Evolutionary conservation across 352 stramenopile genomes (phyloP).

Genomic region (Phytophthora tentaculata): DNA sequence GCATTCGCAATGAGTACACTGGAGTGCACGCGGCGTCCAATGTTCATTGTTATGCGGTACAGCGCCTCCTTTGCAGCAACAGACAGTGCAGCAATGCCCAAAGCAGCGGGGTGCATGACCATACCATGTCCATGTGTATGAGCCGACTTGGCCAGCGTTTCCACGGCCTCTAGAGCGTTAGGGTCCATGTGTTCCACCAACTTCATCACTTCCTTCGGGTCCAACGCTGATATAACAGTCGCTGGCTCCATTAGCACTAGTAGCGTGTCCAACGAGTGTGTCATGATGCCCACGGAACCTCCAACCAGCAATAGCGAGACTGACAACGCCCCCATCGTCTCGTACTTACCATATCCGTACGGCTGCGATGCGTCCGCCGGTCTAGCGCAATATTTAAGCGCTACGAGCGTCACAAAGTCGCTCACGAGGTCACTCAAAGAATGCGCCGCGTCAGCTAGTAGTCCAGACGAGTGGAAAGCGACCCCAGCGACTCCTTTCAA

Average conservation of each 20-base stretch:
- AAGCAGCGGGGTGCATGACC: conserved; percentile 63
- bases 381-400: conserved; percentile 90
- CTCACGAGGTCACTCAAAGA: conserved; percentile 94
- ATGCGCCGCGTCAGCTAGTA: conserved; percentile 96
- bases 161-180: conserved; percentile 44
- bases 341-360: conserved; percentile 83
- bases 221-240: conserved; percentile 24
- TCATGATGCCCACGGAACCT: conserved; percentile 69
- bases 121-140: conserved; percentile 34
- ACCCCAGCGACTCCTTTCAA: conserved; percentile 77
- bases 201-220: conserved; percentile 35
- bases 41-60: conserved; percentile 90
- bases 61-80: conserved; percentile 93
- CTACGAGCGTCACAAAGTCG: conserved; percentile 94
- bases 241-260: conserved; percentile 51
- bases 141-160: conserved; percentile 30
- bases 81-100: conserved; percentile 87
- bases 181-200: conserved; percentile 38
- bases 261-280: conserved; percentile 72
- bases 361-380: conserved; percentile 91
- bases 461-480: conserved; percentile 82
- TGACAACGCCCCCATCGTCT: conserved; percentile 69
- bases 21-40: conserved; percentile 92
- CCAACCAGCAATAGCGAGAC: conserved; percentile 71
- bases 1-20: conserved; percentile 95